phyloP scores from a whole-genome alignment of 305 asterid species.

The Solanum hybrid region DNA sequence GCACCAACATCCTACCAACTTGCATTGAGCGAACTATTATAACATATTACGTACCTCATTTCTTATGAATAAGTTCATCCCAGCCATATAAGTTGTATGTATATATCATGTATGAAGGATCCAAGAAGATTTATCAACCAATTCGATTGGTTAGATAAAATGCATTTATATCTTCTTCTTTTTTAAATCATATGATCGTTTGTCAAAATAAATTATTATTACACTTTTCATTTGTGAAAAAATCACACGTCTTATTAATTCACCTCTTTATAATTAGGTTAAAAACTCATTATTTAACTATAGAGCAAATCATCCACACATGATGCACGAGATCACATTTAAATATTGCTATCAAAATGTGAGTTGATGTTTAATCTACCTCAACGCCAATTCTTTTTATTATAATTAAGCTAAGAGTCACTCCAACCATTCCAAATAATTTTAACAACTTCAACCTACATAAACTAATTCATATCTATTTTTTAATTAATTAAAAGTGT shows the following conservation, averaged over 20 bases:
- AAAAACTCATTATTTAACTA: not conserved
- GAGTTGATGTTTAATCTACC: not conserved
- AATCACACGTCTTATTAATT: not conserved
- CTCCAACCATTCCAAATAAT: not conserved
- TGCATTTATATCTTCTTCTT: too few relatives aligned
- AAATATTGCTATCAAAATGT: not conserved
- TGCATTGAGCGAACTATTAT: too few relatives aligned
- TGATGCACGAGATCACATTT: not conserved
- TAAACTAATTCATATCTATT: not conserved
- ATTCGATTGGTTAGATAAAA: too few relatives aligned
- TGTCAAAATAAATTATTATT: not conserved
- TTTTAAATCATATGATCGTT: rapidly evolving
- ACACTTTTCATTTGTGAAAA: not conserved
- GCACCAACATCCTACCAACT: too few relatives aligned
- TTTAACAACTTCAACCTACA: not conserved
- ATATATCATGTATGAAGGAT: too few relatives aligned
- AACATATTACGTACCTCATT: too few relatives aligned
- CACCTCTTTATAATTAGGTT: not conserved
- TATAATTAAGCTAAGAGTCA: not conserved
- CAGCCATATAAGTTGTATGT: too few relatives aligned
- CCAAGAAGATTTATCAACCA: too few relatives aligned
- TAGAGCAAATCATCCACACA: not conserved
- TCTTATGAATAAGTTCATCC: too few relatives aligned
- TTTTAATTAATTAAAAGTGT: not conserved
- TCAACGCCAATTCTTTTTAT: too few relatives aligned